Conservation (phyloP, 2,329 filamentous ascomycete genomes). For the Trichoderma sp. region DNA sequence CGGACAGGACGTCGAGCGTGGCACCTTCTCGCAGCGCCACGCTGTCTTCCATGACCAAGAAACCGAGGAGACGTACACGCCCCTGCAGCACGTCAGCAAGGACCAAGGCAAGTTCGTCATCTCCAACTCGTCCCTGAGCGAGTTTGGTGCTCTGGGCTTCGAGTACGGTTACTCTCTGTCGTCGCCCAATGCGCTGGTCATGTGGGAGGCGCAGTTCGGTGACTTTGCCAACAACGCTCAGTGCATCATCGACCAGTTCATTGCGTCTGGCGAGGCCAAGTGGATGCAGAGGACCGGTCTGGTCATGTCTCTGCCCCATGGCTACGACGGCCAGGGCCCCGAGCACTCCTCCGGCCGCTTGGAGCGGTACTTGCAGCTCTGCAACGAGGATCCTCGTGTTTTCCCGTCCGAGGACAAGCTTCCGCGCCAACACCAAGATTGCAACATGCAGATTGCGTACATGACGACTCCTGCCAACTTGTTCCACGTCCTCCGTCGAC, state of each 20-base stretch:
- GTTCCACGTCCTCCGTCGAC: conserved; percentile 94
- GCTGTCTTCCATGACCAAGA: conserved; percentile 97
- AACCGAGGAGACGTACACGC: conserved; percentile 88
- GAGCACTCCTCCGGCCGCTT: conserved; percentile 98
- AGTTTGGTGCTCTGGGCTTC: conserved; percentile 80
- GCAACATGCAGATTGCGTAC: conserved; percentile 98
- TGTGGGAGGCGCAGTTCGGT: conserved; percentile 99
- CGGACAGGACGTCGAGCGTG: conserved; percentile 98
- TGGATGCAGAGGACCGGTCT: conserved; percentile 98
- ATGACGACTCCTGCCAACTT: conserved; percentile 95
- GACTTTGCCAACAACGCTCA: conserved; percentile 99
- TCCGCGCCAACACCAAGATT: conserved; percentile 96
- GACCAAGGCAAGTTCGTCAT: conserved; percentile 97
- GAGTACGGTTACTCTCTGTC: conserved; percentile 98
- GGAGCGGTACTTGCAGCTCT: conserved; percentile 95
- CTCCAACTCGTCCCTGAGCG: conserved; percentile 84
- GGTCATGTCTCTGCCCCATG: conserved; percentile 94
- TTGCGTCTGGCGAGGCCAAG: conserved; percentile 95
- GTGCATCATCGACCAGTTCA: conserved; percentile 98
- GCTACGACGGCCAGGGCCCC: conserved; percentile 96
- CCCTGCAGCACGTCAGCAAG: conserved; percentile 83
- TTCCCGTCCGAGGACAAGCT: conserved; percentile 89
- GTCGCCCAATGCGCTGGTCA: conserved; percentile 93
- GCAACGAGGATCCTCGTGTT: conserved; percentile 93
- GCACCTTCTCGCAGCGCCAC: conserved; percentile 98